Evolutionary conservation across 768 basidiomycete species (phyloP).

Genomic region (Termitomyces sp.): DNA sequence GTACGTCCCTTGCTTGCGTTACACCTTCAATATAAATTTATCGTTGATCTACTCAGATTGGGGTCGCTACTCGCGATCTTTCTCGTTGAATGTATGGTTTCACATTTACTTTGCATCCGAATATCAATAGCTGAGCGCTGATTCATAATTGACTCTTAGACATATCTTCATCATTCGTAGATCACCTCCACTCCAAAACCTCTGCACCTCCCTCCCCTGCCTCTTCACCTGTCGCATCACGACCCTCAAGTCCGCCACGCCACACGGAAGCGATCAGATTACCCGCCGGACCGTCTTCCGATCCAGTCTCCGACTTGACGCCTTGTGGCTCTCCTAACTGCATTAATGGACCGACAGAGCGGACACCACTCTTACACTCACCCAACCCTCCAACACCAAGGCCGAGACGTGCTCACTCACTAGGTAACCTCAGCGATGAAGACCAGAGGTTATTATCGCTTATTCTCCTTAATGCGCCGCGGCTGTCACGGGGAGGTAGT

Average conservation of each 20-base stretch:
- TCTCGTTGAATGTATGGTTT: slow-evolving; percentile 69
- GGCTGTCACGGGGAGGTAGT: slow-evolving; percentile 14
- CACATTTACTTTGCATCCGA: background rate
- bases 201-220: slow-evolving; percentile 44
- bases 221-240: slow-evolving; percentile 22
- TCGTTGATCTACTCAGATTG: slow-evolving; percentile 35
- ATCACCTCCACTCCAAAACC: slow-evolving; percentile 60
- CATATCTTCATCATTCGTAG: slow-evolving; percentile 71
- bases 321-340: slow-evolving; percentile 2
- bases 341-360: slow-evolving; percentile 1
- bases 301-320: background rate
- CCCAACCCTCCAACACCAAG: slow-evolving; percentile 1
- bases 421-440: slow-evolving; percentile 11
- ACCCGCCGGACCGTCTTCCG: background rate
- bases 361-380: slow-evolving; percentile 7
- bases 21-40: slow-evolving; percentile 2
- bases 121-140: background rate
- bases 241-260: slow-evolving; percentile 15
- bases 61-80: slow-evolving; percentile 69
- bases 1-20: slow-evolving; percentile 38
- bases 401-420: slow-evolving; percentile 6
- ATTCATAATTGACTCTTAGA: slow-evolving; percentile 36
- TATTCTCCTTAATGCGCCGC: slow-evolving; percentile 16
- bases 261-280: background rate
- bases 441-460: slow-evolving; percentile 14